Evolutionary conservation across 345 rosid genomes (phyloP).

Genomic region (Rhodamnia argentea): DNA sequence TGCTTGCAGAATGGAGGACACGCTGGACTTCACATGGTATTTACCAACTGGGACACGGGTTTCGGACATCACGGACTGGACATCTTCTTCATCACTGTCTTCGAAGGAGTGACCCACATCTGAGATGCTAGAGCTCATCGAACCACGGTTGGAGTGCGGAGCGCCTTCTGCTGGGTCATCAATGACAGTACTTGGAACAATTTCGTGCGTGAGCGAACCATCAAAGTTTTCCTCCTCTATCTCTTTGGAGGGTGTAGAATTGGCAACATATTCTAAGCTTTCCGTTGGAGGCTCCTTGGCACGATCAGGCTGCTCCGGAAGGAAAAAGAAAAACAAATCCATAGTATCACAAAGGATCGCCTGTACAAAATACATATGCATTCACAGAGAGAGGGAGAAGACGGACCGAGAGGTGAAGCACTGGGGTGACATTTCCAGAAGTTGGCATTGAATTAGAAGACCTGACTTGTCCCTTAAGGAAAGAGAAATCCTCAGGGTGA

Average conservation of each 20-base stretch:
- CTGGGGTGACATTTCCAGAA: conserved; percentile 5
- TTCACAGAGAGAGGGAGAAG: not conserved
- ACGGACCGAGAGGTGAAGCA: conserved; percentile 3
- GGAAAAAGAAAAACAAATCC: not conserved
- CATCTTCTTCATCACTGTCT: conserved; percentile 41
- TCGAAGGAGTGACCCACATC: conserved; percentile 22
- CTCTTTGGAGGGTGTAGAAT: not conserved
- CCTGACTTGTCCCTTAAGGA: conserved; percentile 4
- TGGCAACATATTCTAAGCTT: not conserved
- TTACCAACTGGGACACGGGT: conserved; percentile 57
- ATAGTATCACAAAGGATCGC: not conserved
- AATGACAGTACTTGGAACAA: not conserved
- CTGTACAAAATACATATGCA: not conserved
- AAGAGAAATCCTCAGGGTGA: conserved; percentile 29
- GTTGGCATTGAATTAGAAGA: not conserved
- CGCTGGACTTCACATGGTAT: conserved; percentile 51
- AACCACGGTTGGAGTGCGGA: conserved; percentile 1
- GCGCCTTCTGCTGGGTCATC: conserved; percentile 4
- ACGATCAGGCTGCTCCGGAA: conserved; percentile 4
- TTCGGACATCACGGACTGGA: conserved; percentile 52
- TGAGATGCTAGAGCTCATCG: conserved; percentile 30
- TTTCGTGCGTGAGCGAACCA: not conserved
- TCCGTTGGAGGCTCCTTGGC: not conserved
- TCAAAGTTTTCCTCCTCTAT: not conserved
- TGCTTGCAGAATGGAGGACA: conserved; percentile 37